A percentile compares a stretch with the other conserved stretches of the same genome.
Evolutionary conservation across 192 early-diverging fungal species (phyloP).

Genomic region (Glomus cerebriforme): DNA sequence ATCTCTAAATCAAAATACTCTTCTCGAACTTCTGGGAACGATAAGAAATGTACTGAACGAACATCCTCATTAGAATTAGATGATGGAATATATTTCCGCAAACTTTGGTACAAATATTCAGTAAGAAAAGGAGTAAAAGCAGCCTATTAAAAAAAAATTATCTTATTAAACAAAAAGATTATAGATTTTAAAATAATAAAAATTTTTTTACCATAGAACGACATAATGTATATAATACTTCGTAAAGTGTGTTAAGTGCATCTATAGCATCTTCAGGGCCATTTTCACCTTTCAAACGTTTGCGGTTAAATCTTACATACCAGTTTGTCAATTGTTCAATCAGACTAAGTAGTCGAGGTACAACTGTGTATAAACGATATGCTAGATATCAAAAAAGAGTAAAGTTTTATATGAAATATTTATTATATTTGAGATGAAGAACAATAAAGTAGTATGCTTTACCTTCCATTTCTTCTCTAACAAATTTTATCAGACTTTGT

Average conservation of each 20-base stretch:
- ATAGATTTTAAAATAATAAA: slow-evolving; percentile 11
- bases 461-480: slow-evolving; percentile 86
- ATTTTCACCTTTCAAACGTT: slow-evolving; percentile 94
- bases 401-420: not conserved
- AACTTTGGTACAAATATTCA: slow-evolving; percentile 96
- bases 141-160: slow-evolving; percentile 45
- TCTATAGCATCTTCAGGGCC: slow-evolving; percentile 81
- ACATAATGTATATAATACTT: slow-evolving; percentile 90
- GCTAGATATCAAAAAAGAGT: slow-evolving; percentile 33
- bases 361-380: slow-evolving; percentile 98
- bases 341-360: slow-evolving; percentile 84
- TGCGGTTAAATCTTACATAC: slow-evolving; percentile 99
- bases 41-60: slow-evolving; percentile 92
- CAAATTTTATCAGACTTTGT: slow-evolving; percentile 92
- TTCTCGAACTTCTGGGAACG: slow-evolving; percentile 89
- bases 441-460: not conserved
- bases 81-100: slow-evolving; percentile 74
- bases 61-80: slow-evolving; percentile 63
- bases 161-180: slow-evolving; percentile 17
- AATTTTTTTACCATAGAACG: slow-evolving; percentile 78
- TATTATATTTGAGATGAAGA: not conserved
- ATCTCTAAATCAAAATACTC: slow-evolving; percentile 97
- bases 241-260: slow-evolving; percentile 94
- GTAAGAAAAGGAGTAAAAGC: slow-evolving; percentile 97
- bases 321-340: slow-evolving; percentile 98